These are phyloP conservation scores for Mycena albidolilacea DNA, from an alignment of 768 basidiomycete genomes.

Conservation along the genomic window DNA sequence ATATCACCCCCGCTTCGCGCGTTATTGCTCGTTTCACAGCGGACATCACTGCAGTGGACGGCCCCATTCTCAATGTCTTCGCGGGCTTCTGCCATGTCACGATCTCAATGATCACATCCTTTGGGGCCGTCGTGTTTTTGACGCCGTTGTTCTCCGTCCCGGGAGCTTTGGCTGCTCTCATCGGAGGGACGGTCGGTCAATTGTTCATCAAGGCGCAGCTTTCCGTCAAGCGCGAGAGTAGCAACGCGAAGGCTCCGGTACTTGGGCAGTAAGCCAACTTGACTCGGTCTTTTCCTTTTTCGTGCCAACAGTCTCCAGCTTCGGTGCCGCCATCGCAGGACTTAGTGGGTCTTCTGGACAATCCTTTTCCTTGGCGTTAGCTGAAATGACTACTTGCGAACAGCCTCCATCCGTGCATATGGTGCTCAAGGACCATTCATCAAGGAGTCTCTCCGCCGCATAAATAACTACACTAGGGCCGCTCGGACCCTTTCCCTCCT, in stretches of 20 bases:
- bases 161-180: conserved; percentile 46
- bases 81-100: conserved; percentile 27
- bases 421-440: conserved; percentile 59
- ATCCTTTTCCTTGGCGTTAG: background rate
- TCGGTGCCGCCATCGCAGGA: conserved; percentile 65
- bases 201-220: conserved; percentile 48
- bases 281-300: conserved; percentile 44
- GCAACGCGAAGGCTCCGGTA: conserved; percentile 45
- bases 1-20: conserved; percentile 44
- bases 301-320: conserved; percentile 31
- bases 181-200: conserved; percentile 51
- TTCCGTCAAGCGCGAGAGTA: conserved; percentile 46
- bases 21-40: conserved; percentile 66
- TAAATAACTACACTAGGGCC: conserved; percentile 58
- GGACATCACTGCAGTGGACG: conserved; percentile 55
- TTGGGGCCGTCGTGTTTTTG: conserved; percentile 48
- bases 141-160: conserved; percentile 50
- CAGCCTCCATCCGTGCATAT: conserved; percentile 64
- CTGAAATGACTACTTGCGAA: background rate
- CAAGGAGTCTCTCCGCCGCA: conserved; percentile 52
- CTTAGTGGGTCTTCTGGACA: conserved; percentile 42
- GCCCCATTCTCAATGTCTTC: conserved; percentile 38
- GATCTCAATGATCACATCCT: conserved; percentile 44
- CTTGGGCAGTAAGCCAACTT: conserved; percentile 52
- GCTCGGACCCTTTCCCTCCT: conserved; percentile 54